A percentile compares a stretch with the other conserved stretches of the same genome.
Conservation (phyloP, 148 eudicot species). For the Simmondsia chinensis region DNA sequence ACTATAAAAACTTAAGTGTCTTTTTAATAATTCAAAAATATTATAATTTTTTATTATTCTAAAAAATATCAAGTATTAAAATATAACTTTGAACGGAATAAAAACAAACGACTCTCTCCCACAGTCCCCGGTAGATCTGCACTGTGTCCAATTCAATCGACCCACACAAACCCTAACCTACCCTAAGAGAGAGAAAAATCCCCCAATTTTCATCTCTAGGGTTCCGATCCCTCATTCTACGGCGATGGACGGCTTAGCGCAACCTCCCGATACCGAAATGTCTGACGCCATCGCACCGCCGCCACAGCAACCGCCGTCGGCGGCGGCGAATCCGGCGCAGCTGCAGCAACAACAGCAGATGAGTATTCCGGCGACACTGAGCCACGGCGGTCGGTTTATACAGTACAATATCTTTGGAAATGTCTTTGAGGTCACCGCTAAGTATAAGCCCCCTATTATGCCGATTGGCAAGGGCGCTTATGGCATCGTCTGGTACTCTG, state of each 20-base stretch:
- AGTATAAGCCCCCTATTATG: conserved; percentile 91
- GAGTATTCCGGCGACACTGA: conserved; percentile 65
- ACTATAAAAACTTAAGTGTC: too few species aligned
- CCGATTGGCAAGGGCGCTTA: conserved; percentile 98
- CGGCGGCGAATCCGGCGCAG: conserved; percentile 17
- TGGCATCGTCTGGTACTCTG: conserved; percentile 81
- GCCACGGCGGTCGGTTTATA: conserved; percentile 71
- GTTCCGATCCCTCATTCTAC: too few species aligned
- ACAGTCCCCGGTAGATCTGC: not conserved
- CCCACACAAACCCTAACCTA: too few species aligned
- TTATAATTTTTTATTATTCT: too few species aligned
- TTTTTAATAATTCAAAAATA: too few species aligned
- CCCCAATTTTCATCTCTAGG: too few species aligned
- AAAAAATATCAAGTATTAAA: too few species aligned
- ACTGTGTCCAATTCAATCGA: too few species aligned
- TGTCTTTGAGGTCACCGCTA: conserved; percentile 79
- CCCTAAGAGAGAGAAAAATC: too few species aligned
- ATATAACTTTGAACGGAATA: too few species aligned
- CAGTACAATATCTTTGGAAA: conserved; percentile 89
- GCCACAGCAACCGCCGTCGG: conserved; percentile 7
- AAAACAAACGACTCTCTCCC: not conserved
- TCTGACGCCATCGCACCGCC: conserved; percentile 36
- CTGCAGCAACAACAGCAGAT: conserved; percentile 26
- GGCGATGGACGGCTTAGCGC: conserved; percentile 37
- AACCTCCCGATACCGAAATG: conserved; percentile 66